Evolutionary conservation across 306 rosid genomes (phyloP).

Genomic region (Cucurbita moschata): DNA sequence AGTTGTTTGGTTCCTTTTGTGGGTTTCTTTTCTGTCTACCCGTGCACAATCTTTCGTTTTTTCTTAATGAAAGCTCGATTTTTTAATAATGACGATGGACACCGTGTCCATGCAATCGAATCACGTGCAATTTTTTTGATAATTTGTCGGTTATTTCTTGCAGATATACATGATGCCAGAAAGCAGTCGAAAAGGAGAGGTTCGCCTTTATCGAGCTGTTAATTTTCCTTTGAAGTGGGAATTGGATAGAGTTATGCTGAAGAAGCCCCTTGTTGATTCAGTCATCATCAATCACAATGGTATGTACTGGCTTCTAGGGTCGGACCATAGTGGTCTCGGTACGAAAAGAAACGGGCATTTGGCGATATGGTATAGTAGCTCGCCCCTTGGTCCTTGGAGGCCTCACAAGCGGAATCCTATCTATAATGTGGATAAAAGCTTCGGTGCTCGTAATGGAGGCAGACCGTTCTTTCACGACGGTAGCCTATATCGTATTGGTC

Average conservation of each 20-base stretch:
- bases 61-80: not conserved
- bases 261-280: constrained; percentile 79
- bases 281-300: constrained; percentile 41
- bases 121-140: not conserved
- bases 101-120: not conserved
- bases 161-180: constrained; percentile 98
- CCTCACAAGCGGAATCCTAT: constrained; percentile 81
- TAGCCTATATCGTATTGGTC: constrained; percentile 75
- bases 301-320: constrained; percentile 85
- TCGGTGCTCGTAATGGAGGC: constrained; percentile 96
- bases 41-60: not conserved
- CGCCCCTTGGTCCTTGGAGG: constrained; percentile 92
- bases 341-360: constrained; percentile 72
- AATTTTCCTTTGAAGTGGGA: constrained; percentile 78
- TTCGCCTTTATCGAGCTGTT: constrained; percentile 75
- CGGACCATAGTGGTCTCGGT: constrained; percentile 85
- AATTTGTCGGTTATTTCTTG: constrained; percentile 4
- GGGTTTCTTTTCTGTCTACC: not conserved
- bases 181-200: constrained; percentile 65
- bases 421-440: constrained; percentile 56
- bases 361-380: constrained; percentile 78
- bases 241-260: constrained; percentile 57
- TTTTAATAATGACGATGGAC: too few species aligned
- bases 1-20: not conserved
- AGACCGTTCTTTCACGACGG: constrained; percentile 72